Percentiles rank a stretch among this genome's conserved stretches.
phyloP scores from a whole-genome alignment of 495 filamentous ascomycete species.

The Rostrohypoxylon terebratum region DNA sequence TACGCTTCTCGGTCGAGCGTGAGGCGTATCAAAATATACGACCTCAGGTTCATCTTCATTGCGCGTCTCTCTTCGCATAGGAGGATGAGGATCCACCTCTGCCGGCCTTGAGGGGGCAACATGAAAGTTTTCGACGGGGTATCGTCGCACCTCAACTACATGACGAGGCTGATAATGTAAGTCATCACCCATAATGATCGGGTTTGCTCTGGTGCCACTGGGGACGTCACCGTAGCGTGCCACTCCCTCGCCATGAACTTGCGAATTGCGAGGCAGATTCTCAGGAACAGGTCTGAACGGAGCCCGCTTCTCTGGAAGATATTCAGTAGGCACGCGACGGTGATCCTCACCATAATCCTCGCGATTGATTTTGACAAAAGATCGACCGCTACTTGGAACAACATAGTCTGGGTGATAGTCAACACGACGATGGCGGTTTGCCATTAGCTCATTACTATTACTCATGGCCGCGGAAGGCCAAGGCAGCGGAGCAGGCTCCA shows the following conservation, averaged over 20 bases:
- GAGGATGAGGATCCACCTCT: slow-evolving; percentile 14
- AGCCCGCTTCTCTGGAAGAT: slow-evolving; percentile 33
- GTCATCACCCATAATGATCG: slow-evolving; percentile 39
- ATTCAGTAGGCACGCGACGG: slow-evolving; percentile 26
- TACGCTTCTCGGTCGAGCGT: slow-evolving; percentile 21
- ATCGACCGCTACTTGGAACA: slow-evolving; percentile 13
- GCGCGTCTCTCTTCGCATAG: slow-evolving; percentile 27
- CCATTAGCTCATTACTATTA: slow-evolving; percentile 34
- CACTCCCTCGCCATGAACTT: slow-evolving; percentile 25
- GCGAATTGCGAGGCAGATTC: slow-evolving; percentile 21
- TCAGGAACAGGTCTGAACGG: slow-evolving; percentile 14
- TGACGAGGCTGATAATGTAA: slow-evolving; percentile 31
- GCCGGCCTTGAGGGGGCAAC: slow-evolving; percentile 16
- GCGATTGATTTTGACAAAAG: slow-evolving; percentile 33
- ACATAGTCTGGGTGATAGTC: slow-evolving; percentile 29
- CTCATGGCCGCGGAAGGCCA: slow-evolving; percentile 36
- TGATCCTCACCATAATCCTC: slow-evolving; percentile 37
- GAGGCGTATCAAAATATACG: slow-evolving; percentile 34
- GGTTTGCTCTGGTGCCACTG: slow-evolving; percentile 42
- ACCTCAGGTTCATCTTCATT: slow-evolving; percentile 26
- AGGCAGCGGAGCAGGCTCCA: slow-evolving; percentile 24
- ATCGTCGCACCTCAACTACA: slow-evolving; percentile 43
- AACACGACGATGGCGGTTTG: slow-evolving; percentile 39
- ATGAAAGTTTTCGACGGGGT: slow-evolving; percentile 25
- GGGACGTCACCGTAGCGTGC: slow-evolving; percentile 31